phyloP scores from a whole-genome alignment of 805 yeast genomes.

The Myxozyma udenii region DNA sequence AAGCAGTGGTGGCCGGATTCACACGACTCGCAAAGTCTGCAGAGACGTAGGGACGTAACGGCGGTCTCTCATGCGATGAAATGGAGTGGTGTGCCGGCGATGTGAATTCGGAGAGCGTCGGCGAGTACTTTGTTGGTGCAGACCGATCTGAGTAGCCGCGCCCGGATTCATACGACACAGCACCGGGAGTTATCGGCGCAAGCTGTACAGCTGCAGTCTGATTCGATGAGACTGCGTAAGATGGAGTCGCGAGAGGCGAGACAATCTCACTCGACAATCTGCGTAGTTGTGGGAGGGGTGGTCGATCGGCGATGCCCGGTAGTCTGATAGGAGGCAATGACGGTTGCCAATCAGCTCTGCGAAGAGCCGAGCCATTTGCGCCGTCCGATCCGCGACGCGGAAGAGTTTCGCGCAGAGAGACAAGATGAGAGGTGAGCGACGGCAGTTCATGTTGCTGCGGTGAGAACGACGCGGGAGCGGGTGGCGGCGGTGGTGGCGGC shows the following conservation, averaged over 20 bases:
- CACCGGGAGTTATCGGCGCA: neutral
- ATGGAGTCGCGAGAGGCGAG: too few relatives aligned
- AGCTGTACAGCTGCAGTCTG: slow-evolving; percentile 2
- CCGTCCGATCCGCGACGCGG: neutral
- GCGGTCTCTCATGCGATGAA: neutral
- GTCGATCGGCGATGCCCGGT: neutral
- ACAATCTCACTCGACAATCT: neutral
- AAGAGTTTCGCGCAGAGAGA: slow-evolving; percentile 5
- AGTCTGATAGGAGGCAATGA: slow-evolving; percentile 6
- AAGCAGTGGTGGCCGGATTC: neutral
- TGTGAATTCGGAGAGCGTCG: neutral
- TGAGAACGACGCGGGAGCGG: neutral
- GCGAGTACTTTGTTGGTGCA: neutral
- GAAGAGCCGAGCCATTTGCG: too few relatives aligned
- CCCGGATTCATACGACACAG: neutral
- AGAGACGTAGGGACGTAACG: neutral
- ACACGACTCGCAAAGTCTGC: neutral
- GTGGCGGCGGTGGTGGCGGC: neutral
- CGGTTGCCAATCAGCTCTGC: too few relatives aligned
- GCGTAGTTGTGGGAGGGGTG: neutral
- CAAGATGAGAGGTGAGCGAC: slow-evolving; percentile 1
- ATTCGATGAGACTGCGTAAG: neutral
- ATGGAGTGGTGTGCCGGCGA: neutral
- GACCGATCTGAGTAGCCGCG: neutral
- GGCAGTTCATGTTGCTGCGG: neutral